phyloP scores from a whole-genome alignment of 306 rosid genomes.

The Bauhinia variegata region DNA sequence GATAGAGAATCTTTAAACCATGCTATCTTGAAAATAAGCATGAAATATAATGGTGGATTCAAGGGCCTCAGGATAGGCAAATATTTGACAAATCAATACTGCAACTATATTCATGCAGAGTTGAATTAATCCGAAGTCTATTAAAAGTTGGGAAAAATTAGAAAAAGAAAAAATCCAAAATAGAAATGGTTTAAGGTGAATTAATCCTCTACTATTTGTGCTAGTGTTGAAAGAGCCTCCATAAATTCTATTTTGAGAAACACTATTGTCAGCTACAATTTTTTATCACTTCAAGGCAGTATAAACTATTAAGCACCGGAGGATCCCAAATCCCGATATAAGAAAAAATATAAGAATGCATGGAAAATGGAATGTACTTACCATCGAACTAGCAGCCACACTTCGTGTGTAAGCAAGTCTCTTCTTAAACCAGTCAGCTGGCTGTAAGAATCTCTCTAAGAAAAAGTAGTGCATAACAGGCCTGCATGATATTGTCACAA shows the following conservation, averaged over 20 bases:
- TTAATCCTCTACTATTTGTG: constrained; percentile 8
- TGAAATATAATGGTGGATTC: constrained; percentile 20
- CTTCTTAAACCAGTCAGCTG: constrained; percentile 96
- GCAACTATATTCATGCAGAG: constrained; percentile 15
- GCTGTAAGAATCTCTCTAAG: constrained; percentile 90
- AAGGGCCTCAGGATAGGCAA: constrained; percentile 21
- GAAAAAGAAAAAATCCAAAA: constrained; percentile 16
- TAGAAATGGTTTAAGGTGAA: constrained; percentile 27
- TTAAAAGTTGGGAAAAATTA: constrained; percentile 8
- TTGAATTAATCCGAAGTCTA: constrained; percentile 2
- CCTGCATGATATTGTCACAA: constrained; percentile 52
- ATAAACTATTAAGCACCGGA: constrained; percentile 6
- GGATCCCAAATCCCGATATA: constrained; percentile 11
- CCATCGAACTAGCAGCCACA: constrained; percentile 98
- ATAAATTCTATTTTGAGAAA: constrained; percentile 19
- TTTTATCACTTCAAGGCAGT: neutral
- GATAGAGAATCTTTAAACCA: constrained; percentile 7
- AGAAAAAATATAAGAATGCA: constrained; percentile 16
- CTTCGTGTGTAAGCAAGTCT: constrained; percentile 88
- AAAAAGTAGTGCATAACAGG: constrained; percentile 97
- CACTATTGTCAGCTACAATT: neutral
- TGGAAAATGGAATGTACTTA: constrained; percentile 41
- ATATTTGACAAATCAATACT: neutral
- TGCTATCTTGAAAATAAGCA: constrained; percentile 10
- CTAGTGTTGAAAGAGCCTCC: constrained; percentile 19